Percentiles rank a stretch among this genome's conserved stretches.
phyloP scores from a whole-genome alignment of 805 yeast species.

The Pachysolen tannophilus region DNA sequence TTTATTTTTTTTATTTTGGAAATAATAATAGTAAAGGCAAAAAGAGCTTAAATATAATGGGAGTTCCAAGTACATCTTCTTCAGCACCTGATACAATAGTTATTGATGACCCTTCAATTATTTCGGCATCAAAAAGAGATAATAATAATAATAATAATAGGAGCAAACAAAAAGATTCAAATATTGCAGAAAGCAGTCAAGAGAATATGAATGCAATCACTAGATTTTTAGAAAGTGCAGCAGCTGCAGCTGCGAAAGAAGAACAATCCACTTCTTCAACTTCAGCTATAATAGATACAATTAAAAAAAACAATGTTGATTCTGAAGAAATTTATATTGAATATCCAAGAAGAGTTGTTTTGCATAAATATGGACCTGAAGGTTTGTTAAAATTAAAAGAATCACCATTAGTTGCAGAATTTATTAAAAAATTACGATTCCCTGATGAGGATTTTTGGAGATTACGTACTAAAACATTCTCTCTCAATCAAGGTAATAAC shows the following conservation, averaged over 20 bases:
- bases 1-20: too few species aligned
- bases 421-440: slow-evolving; percentile 26
- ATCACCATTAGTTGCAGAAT: slow-evolving; percentile 27
- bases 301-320: not conserved
- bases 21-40: too few species aligned
- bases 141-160: not conserved
- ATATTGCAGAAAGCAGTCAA: slow-evolving; percentile 4
- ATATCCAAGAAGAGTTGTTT: slow-evolving; percentile 2
- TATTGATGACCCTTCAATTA: slow-evolving; percentile 6
- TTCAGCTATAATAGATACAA: not conserved
- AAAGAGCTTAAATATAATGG: too few species aligned
- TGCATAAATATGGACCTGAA: slow-evolving; percentile 17
- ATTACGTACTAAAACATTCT: slow-evolving; percentile 16
- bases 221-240: slow-evolving; percentile 23
- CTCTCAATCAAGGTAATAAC: not conserved
- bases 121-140: not conserved
- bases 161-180: slow-evolving; percentile 2
- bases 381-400: slow-evolving; percentile 24
- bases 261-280: slow-evolving; percentile 2
- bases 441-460: slow-evolving; percentile 47
- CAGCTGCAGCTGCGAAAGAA: slow-evolving; percentile 22
- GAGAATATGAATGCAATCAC: slow-evolving; percentile 14
- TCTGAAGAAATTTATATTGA: slow-evolving; percentile 7
- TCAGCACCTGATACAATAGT: not conserved
- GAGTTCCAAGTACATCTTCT: not conserved